These are phyloP conservation scores for Spencermartinsiella europaea DNA, from an alignment of 805 yeast genomes.

Conservation along the genomic window DNA sequence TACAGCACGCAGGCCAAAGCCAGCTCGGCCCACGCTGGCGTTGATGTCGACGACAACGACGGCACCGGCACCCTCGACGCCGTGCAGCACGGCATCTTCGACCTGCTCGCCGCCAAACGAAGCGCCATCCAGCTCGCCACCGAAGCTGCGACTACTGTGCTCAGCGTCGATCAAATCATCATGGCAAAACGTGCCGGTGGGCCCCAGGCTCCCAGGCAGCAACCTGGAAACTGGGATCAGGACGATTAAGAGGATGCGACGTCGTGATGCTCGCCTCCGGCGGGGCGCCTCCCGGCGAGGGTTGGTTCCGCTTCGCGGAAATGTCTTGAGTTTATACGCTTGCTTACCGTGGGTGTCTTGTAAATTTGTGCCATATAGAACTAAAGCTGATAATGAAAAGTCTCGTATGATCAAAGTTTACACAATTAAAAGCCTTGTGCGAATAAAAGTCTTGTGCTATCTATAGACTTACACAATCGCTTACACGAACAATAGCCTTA, in stretches of 20 bases:
- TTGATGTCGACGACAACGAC: conserved; percentile 62
- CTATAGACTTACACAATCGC: too few relatives aligned
- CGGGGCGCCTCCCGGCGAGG: too few relatives aligned
- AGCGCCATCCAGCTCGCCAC: conserved; percentile 92
- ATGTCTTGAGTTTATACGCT: too few relatives aligned
- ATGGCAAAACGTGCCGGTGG: conserved; percentile 99
- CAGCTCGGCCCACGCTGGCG: conserved; percentile 40
- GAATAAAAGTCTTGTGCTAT: too few relatives aligned
- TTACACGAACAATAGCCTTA: too few relatives aligned
- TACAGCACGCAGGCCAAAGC: conserved; percentile 37
- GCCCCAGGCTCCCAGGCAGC: conserved; percentile 82
- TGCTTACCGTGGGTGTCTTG: too few relatives aligned
- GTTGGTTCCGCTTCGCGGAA: too few relatives aligned
- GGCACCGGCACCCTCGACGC: conserved; percentile 66
- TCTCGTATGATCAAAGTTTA: too few relatives aligned
- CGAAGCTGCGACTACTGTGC: conserved; percentile 86
- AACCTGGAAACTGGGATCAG: conserved; percentile 95
- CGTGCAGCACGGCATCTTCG: conserved; percentile 63
- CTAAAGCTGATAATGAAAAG: too few relatives aligned
- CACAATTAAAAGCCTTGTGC: too few relatives aligned
- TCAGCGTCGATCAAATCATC: conserved; percentile 93
- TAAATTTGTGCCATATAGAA: too few relatives aligned
- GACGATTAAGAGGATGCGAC: conserved; percentile 51
- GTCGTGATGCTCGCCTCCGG: too few relatives aligned
- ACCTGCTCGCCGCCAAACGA: conserved; percentile 71